Percentiles rank a stretch among this genome's conserved stretches.
Conservation (phyloP, 2,329 filamentous ascomycete genomes). For the Aspergillus vadensis region DNA sequence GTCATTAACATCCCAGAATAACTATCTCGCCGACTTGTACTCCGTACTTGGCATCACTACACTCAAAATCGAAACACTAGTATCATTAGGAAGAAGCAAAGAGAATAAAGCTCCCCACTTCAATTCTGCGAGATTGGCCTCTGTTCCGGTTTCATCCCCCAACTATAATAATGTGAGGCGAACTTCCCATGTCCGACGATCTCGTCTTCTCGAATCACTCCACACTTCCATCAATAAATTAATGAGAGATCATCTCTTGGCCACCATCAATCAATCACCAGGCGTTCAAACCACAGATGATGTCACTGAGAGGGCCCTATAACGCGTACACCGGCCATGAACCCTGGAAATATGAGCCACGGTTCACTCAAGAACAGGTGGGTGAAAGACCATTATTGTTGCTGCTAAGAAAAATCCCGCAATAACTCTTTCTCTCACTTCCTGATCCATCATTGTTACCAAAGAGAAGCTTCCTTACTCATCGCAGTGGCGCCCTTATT, state of each 20-base stretch:
- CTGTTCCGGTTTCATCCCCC: not conserved
- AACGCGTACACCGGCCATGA: conserved; percentile 7
- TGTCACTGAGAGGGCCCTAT: conserved; percentile 10
- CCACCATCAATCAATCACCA: not conserved
- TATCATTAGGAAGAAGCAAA: not conserved
- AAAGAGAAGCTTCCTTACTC: conserved; percentile 1
- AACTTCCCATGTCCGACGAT: not conserved
- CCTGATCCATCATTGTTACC: not conserved
- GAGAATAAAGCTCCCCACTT: not conserved
- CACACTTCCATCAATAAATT: not conserved
- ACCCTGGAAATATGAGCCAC: conserved; percentile 10
- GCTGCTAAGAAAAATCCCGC: conserved; percentile 7
- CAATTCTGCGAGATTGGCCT: not conserved
- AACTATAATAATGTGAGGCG: not conserved
- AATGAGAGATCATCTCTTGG: not conserved
- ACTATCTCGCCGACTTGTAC: not conserved
- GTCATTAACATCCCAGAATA: too few species aligned
- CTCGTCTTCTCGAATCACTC: not conserved
- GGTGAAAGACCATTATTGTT: not conserved
- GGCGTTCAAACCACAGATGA: not conserved
- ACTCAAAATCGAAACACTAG: not conserved
- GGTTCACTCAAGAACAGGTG: not conserved
- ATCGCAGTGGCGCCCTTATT: not conserved
- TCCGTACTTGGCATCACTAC: not conserved
- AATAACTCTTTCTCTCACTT: not conserved